phyloP scores from a whole-genome alignment of 169 alveolate species.

The Cryptosporidium xiaoi region DNA sequence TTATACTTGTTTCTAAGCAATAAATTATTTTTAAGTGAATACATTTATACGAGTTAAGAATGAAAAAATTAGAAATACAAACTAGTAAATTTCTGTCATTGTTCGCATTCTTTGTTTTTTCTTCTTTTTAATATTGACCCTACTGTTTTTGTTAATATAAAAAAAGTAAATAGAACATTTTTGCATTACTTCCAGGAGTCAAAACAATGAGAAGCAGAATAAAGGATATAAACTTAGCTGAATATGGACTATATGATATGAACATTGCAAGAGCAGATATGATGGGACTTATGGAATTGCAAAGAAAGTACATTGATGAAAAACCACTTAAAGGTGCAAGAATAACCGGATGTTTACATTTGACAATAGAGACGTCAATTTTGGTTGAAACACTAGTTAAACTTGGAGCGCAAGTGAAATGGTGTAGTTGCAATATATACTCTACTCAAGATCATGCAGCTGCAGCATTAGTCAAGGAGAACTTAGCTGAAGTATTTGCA shows the following conservation, averaged over 20 bases:
- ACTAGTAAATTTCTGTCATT: too few relatives aligned
- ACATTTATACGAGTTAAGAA: too few relatives aligned
- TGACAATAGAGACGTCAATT: conserved; percentile 95
- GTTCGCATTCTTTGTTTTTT: too few relatives aligned
- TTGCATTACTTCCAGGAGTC: background rate
- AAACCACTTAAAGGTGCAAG: conserved; percentile 94
- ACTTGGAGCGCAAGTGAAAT: conserved; percentile 96
- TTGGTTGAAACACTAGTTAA: conserved; percentile 90
- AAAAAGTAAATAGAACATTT: too few relatives aligned
- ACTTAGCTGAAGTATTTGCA: conserved; percentile 94
- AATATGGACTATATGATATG: conserved; percentile 94
- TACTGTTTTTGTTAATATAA: too few relatives aligned
- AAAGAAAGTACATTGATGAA: conserved; percentile 89
- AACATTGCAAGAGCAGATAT: conserved; percentile 94
- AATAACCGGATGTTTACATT: conserved; percentile 96
- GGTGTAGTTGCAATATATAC: conserved; percentile 98
- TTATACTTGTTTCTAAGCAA: too few relatives aligned
- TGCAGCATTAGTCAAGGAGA: conserved; percentile 91
- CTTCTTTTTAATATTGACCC: too few relatives aligned
- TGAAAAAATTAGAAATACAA: too few relatives aligned
- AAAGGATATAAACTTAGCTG: conserved; percentile 90
- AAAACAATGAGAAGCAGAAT: conserved; percentile 80
- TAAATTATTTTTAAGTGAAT: too few relatives aligned
- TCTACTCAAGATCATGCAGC: conserved; percentile 99
- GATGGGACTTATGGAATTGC: conserved; percentile 95